Conservation (phyloP, 805 yeast genomes). For the Metschnikowia reukaufii region DNA sequence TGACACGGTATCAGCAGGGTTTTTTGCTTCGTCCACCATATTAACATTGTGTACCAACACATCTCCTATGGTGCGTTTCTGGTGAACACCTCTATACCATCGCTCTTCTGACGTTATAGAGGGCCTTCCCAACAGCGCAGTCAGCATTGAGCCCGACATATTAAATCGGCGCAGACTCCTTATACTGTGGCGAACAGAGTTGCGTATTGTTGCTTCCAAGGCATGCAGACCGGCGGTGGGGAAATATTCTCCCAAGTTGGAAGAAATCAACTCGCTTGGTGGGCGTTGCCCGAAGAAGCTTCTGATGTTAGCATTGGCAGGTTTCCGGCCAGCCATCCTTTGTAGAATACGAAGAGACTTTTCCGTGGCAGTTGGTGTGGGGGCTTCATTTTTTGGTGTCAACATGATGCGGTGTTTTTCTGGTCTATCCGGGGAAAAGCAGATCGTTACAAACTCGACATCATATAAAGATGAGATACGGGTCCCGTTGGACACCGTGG, state of each 20-base stretch:
- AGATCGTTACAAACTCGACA: slow-evolving; percentile 77
- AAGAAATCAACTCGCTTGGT: slow-evolving; percentile 86
- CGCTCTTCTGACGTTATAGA: slow-evolving; percentile 20
- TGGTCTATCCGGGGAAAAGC: slow-evolving; percentile 69
- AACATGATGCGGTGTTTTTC: slow-evolving; percentile 72
- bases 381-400: slow-evolving; percentile 62
- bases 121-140: slow-evolving; percentile 19
- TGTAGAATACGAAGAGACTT: slow-evolving; percentile 50
- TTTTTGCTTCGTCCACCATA: slow-evolving; percentile 52
- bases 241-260: slow-evolving; percentile 86
- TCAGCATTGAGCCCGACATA: slow-evolving; percentile 16
- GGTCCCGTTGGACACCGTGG: slow-evolving; percentile 23
- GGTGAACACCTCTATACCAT: slow-evolving; percentile 9
- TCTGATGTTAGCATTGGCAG: slow-evolving; percentile 30
- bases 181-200: slow-evolving; percentile 77
- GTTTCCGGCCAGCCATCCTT: slow-evolving; percentile 19
- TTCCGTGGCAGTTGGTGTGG: slow-evolving; percentile 59
- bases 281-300: slow-evolving; percentile 86
- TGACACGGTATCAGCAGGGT: slow-evolving; percentile 27
- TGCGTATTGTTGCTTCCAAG: slow-evolving; percentile 76
- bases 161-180: slow-evolving; percentile 49
- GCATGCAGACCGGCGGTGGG: slow-evolving; percentile 76
- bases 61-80: slow-evolving; percentile 59
- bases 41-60: slow-evolving; percentile 54
- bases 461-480: slow-evolving; percentile 56